Base-by-base conservation (phyloP, 495 filamentous ascomycete species). In the Penicillium mononematosum region DNA sequence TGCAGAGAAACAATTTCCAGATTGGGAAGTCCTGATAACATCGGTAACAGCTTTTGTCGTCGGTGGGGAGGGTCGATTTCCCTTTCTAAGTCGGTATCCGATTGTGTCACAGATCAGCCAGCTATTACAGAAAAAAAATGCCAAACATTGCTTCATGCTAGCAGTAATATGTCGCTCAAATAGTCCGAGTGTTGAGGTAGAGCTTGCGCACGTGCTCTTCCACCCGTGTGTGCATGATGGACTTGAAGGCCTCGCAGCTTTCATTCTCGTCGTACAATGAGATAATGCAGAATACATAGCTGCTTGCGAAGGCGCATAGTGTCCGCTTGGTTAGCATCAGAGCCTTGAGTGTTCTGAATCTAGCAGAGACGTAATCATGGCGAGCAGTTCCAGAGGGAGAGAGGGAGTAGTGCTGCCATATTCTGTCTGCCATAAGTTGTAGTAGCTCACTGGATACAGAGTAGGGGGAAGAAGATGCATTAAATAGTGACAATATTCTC, bases 1-100 rank as follows among this genome's bases (percentile, higher is more conserved):
- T 59, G 46, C 4, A 67, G 55, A 17, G 42, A 59, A 5, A 63
- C 56, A 31, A 50, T 59, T 45, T 61, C 53, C 6, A 69, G 53
- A 34, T 45, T 51, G 11, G 63, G 55, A 16, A 66, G 43, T 8
- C 58, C 29, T 36, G 27, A 2, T 20, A 50, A 38, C 47, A 36
- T 24, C 14, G 31, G 29, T n/a, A 50, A 14, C 31, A 50, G 47
- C 31, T 22, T 16, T 10, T 6, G n/a, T 31, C 47, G 38, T 38
- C 16, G 12, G 3, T 4, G 9, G 19, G 32, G 32, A 12, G 20
- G 47, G 5, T 11, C 17, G 17, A 2, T 16, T 29, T 36, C 31
- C 24, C 29, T 17, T 17, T 46, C 44, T 2, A 25, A 6, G 25
- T 46, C 44, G 22, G 19, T n/a, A 9, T 46, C 22, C 44, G 2